Evolutionary conservation across 805 yeast genomes (phyloP), one percentile per base, ranked within the genome.

Genomic region (Hanseniaspora pseudoguilliermondii): DNA sequence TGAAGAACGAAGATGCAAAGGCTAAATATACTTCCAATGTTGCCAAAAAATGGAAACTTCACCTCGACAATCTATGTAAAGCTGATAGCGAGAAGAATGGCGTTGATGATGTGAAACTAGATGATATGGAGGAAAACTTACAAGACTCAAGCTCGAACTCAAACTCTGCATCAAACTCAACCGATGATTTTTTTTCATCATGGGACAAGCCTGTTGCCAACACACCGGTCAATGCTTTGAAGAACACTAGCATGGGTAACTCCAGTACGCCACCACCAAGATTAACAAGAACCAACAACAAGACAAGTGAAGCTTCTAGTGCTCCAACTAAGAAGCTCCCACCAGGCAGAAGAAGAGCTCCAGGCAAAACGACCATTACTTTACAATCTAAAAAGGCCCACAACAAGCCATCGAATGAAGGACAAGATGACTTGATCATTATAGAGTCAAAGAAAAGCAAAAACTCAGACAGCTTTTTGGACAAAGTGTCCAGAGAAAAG

Each of bases 131-230:
- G 5, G 60, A 63, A 23, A 57, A 61, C 13, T 58, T 65, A 2
- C 60, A 59, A 29, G 59, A 60, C 16, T 68, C 75, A 4, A 49
- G 57, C 6, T 66, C 70, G 4, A 59, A 62, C 38, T 59, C 61
- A 8, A 65, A 64, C 20, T 68, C 73, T 20, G 66, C 66, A 32
- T 70, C 71, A 23, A 75, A 73, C 48, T 74, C 79, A 34, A 77
- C 76, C 27, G 96, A 89, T 68, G 96, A 88, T 69, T 93, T 93
- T 69, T 93, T 93, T 71, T 78, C 93, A 54, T 83, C 81, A 66
- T 90, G 96, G 93, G 87, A 86, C 57, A 87, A 87, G 65, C 88
- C 95, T n/a, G 25, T 34, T 20, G 20, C 23, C 27, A 70, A 77
- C 57, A 66, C 60, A 55, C 20, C 58, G n/a, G 25, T 39, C 7